Evolutionary conservation across 495 filamentous ascomycete genomes (phyloP).

Genomic region (Cercophora scortea): DNA sequence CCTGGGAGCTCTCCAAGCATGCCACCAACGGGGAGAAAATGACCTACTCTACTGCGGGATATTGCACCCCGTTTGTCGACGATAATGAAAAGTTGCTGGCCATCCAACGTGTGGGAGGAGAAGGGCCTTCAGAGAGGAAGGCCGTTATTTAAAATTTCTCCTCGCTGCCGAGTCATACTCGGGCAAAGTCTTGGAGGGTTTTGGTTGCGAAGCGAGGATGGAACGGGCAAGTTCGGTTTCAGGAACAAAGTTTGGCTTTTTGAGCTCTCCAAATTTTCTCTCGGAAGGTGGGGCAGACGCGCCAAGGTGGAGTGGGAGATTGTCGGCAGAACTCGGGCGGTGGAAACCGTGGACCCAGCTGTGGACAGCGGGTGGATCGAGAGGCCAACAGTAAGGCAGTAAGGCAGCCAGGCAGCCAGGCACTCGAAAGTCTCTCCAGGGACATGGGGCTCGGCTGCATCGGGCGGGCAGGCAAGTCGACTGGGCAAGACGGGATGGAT

Average conservation of each 20-base stretch:
- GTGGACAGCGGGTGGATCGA: too few relatives aligned
- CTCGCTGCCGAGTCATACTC: background rate
- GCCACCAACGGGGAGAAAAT: background rate
- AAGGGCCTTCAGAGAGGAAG: background rate
- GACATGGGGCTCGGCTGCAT: too few relatives aligned
- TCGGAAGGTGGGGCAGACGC: background rate
- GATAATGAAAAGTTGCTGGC: background rate
- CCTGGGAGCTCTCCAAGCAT: background rate
- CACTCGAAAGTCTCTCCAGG: too few relatives aligned
- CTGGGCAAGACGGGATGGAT: too few relatives aligned
- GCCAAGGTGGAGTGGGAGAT: too few relatives aligned
- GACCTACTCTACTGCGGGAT: conserved; percentile 20
- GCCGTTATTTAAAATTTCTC: background rate
- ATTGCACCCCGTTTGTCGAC: conserved; percentile 10
- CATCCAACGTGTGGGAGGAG: conserved; percentile 6
- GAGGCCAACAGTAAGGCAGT: too few relatives aligned
- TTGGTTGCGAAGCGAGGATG: background rate
- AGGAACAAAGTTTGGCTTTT: background rate
- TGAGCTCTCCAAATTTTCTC: background rate
- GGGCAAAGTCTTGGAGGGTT: background rate
- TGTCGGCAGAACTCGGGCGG: too few relatives aligned
- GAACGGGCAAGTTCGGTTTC: background rate
- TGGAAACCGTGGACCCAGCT: too few relatives aligned
- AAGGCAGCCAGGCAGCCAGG: too few relatives aligned
- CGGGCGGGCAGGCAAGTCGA: too few relatives aligned